Percentiles rank a stretch among this genome's conserved stretches.
These are phyloP conservation scores for Cornus florida DNA, from an alignment of 148 eudicot genomes.

Conservation along the genomic window DNA sequence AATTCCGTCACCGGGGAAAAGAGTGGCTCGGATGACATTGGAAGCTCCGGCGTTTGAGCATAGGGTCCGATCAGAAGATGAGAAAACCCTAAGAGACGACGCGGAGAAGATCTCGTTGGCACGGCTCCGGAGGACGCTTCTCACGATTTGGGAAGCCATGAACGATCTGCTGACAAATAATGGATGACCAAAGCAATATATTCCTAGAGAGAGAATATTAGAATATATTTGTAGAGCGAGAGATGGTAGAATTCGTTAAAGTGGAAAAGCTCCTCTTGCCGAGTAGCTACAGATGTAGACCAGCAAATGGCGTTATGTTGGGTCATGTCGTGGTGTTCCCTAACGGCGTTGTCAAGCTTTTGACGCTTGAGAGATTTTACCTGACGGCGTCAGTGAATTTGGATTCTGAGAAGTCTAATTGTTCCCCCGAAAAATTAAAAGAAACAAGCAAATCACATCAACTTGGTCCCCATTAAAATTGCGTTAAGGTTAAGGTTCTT, in stretches of 20 bases:
- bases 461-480: too few species aligned
- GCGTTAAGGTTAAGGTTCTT: too few species aligned
- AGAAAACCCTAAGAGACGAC: constrained; percentile 21
- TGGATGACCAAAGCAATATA: neutral
- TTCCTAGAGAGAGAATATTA: neutral
- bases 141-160: constrained; percentile 74
- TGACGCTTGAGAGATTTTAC: too few species aligned
- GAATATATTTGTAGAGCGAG: neutral
- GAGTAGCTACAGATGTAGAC: neutral
- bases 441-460: too few species aligned
- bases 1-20: constrained; percentile 97
- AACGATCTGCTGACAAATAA: neutral
- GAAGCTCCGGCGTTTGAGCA: constrained; percentile 38
- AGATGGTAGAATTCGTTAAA: neutral
- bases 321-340: too few species aligned
- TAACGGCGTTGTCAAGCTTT: too few species aligned
- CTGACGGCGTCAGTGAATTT: too few species aligned
- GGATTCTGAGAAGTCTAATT: too few species aligned
- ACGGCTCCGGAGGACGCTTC: constrained; percentile 49
- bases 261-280: neutral
- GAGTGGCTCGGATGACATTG: constrained; percentile 75
- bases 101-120: constrained; percentile 19
- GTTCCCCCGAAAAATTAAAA: too few species aligned
- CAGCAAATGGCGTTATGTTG: neutral
- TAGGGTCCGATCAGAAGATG: constrained; percentile 29